Base-by-base conservation (phyloP, 1,139 yeast genomes). In the Pneumocystis oryctolagi region DNA sequence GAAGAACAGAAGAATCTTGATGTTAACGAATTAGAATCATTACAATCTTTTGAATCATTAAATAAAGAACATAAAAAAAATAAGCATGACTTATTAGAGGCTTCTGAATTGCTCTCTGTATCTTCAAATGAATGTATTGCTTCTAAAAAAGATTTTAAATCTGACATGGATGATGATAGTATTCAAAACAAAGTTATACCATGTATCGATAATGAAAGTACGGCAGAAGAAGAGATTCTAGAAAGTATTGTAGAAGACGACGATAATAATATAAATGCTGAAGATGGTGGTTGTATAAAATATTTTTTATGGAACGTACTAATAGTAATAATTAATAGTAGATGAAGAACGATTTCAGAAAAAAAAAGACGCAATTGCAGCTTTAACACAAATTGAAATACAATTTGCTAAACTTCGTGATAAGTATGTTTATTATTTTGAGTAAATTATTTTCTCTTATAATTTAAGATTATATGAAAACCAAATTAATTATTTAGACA, bases 381-480 rank as follows among this genome's bases (percentile, higher is more conserved):
- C 80, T 62, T 80, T 92, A 63, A 85, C 89, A 1, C 81, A 81
- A 31, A 88, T 92, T 65, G 98, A 92, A 72, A 78, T 84, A 59
- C 85, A 85, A 64, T 92, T 90, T 78, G 97, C 97, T 2, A 79
- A 82, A 67, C 77, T 90, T 65, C 82, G 96, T 67, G 97, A 92
- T 73, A 80, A 72, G 74, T 65, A 60, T 25, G 62, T 37, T 31
- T 59, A 35, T 59, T 47, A 25, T 42, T 30, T n/a, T 30, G 18
- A n/a, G 4, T 47, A 60, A 12, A 25, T 8, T 16, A 9, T 42
- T 20, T 35, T 47, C 25, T 47, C 55, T 47, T 25, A 47, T 47
- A 16, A 34, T 28, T 39, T 25, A 42, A 66, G 65, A 47, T 70
- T 76, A 59, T 76, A 74, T 66, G 73, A 73, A 61, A 78, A 76